phyloP scores from a whole-genome alignment of 2,329 filamentous ascomycete genomes.

The Xylaria sp. region DNA sequence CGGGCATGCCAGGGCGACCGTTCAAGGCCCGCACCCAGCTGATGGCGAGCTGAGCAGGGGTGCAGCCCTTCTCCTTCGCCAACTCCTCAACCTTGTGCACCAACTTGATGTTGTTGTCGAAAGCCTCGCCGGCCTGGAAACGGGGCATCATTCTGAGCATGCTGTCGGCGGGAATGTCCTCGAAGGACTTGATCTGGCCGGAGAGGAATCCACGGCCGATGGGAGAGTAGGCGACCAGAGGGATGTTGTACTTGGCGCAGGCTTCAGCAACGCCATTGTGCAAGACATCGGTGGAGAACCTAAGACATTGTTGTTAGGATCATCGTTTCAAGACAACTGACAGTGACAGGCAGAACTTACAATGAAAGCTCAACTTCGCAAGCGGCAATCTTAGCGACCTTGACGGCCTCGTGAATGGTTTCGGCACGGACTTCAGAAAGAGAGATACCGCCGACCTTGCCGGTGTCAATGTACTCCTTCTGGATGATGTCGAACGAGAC shows the following conservation, averaged over 20 bases:
- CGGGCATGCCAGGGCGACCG: slow-evolving; percentile 47
- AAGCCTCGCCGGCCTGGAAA: slow-evolving; percentile 54
- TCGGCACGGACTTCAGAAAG: slow-evolving; percentile 38
- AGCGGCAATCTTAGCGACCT: slow-evolving; percentile 32
- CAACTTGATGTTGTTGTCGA: slow-evolving; percentile 59
- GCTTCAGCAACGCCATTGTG: slow-evolving; percentile 35
- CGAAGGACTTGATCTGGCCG: slow-evolving; percentile 43
- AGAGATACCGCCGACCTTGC: slow-evolving; percentile 38
- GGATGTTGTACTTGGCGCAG: slow-evolving; percentile 60
- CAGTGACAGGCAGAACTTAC: slow-evolving; percentile 19
- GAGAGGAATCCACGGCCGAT: slow-evolving; percentile 56
- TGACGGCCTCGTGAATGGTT: slow-evolving; percentile 36
- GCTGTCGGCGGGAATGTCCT: slow-evolving; percentile 53
- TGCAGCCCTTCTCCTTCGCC: slow-evolving; percentile 55
- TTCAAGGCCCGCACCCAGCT: slow-evolving; percentile 54
- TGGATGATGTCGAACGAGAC: slow-evolving; percentile 33
- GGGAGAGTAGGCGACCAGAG: slow-evolving; percentile 67
- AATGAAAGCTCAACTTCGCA: slow-evolving; percentile 38
- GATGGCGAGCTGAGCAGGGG: slow-evolving; percentile 59
- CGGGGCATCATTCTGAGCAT: slow-evolving; percentile 45
- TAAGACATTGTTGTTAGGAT: slow-evolving; percentile 15
- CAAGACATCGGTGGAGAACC: slow-evolving; percentile 26
- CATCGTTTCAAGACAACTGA: neutral
- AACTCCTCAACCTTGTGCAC: slow-evolving; percentile 52
- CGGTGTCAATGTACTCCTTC: slow-evolving; percentile 36